Percentiles rank a stretch among this genome's conserved stretches.
Conservation (phyloP, 202 grass and related monocot species). For the Cymbopogon flexuosus region DNA sequence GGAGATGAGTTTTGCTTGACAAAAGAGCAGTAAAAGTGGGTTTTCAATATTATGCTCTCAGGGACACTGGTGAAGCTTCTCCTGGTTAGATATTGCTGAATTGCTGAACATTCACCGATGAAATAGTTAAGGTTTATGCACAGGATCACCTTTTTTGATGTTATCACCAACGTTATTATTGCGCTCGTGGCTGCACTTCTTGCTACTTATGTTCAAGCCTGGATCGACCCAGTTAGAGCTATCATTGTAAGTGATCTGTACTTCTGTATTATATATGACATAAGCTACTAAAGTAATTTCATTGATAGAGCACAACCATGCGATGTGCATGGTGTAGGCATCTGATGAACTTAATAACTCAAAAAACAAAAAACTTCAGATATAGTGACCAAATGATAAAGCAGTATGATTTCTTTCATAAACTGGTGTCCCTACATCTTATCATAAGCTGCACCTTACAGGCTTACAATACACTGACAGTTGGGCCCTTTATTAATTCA, state of each 20-base stretch:
- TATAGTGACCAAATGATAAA: background rate
- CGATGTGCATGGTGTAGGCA: background rate
- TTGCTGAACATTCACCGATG: constrained; percentile 64
- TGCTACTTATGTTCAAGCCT: too few relatives aligned
- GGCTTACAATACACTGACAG: background rate
- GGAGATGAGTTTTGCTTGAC: constrained; percentile 57
- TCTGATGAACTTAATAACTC: background rate
- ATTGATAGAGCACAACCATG: background rate
- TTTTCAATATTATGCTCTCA: constrained; percentile 59
- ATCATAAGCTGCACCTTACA: background rate
- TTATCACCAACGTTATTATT: too few relatives aligned
- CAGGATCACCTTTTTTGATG: too few relatives aligned
- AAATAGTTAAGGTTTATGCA: constrained; percentile 82
- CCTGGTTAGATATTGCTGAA: constrained; percentile 37
- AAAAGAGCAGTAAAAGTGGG: constrained; percentile 59
- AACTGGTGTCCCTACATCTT: background rate
- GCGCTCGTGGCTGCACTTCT: too few relatives aligned
- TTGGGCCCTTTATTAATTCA: background rate
- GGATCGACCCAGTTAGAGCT: too few relatives aligned
- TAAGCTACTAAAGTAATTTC: background rate
- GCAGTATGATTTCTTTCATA: background rate
- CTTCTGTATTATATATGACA: background rate
- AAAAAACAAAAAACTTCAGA: background rate
- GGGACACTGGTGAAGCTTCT: constrained; percentile 62
- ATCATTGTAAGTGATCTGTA: constrained; percentile 56